A percentile compares a stretch with the other conserved stretches of the same genome.
Conservation (phyloP, 78 protist species). For the Andalucia godoyi region DNA sequence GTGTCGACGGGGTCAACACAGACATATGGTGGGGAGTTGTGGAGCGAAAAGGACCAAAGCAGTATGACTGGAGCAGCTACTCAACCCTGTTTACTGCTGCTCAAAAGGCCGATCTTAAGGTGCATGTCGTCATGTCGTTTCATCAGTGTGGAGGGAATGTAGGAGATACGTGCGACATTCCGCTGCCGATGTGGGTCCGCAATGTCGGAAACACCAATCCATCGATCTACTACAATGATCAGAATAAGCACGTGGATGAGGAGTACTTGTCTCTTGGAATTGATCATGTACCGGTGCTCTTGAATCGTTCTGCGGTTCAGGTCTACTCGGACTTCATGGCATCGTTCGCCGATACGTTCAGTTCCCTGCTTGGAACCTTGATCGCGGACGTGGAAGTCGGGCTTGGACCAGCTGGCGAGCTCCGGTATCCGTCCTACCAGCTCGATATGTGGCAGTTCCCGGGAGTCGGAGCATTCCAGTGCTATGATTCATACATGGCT, state of each 20-base stretch:
- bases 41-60: constrained; percentile 21
- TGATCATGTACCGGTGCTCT: constrained; percentile 43
- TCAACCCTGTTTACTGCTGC: constrained; percentile 18
- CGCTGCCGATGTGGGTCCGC: constrained; percentile 45
- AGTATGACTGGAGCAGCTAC: constrained; percentile 54
- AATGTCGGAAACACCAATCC: constrained; percentile 32
- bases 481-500: constrained; percentile 57
- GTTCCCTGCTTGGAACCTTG: not conserved
- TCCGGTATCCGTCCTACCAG: constrained; percentile 73
- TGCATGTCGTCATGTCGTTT: constrained; percentile 47
- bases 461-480: constrained; percentile 80
- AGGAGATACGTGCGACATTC: constrained; percentile 46
- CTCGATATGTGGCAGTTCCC: constrained; percentile 58
- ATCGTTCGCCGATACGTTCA: constrained; percentile 17
- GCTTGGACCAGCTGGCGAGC: constrained; percentile 82
- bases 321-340: constrained; percentile 60
- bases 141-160: constrained; percentile 77
- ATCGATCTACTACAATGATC: constrained; percentile 58
- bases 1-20: constrained; percentile 56
- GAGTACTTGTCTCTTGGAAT: constrained; percentile 69
- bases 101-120: constrained; percentile 21
- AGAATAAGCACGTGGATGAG: constrained; percentile 26
- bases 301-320: constrained; percentile 49
- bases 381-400: constrained; percentile 60
- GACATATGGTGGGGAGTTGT: constrained; percentile 87